A percentile compares a stretch with the other conserved stretches of the same genome.
Evolutionary conservation across 768 basidiomycete species (phyloP).

Genomic region (Leucosporidium scottii): DNA sequence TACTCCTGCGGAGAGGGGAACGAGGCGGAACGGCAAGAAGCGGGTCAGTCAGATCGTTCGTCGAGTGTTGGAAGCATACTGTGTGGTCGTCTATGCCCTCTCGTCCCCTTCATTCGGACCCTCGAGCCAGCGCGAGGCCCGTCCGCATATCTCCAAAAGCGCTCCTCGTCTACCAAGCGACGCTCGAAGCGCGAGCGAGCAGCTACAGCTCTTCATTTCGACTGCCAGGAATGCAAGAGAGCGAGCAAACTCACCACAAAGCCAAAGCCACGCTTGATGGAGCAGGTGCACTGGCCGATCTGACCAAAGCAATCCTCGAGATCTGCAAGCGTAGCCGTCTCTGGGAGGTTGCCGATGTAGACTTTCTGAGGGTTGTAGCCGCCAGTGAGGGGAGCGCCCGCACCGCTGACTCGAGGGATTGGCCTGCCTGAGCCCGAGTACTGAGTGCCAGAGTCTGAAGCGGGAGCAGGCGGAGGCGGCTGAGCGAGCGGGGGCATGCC

Average conservation of each 20-base stretch:
- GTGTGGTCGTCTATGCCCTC: too few relatives aligned
- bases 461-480: neutral
- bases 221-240: too few relatives aligned
- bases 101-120: too few relatives aligned
- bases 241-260: slow-evolving; percentile 34
- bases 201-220: too few relatives aligned
- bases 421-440: neutral
- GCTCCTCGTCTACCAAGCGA: too few relatives aligned
- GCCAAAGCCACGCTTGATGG: slow-evolving; percentile 35
- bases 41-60: too few relatives aligned
- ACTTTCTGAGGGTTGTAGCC: slow-evolving; percentile 32
- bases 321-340: slow-evolving; percentile 33
- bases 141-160: too few relatives aligned
- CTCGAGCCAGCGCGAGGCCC: too few relatives aligned
- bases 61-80: too few relatives aligned
- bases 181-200: too few relatives aligned
- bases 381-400: slow-evolving; percentile 24
- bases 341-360: slow-evolving; percentile 37
- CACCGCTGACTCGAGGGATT: slow-evolving; percentile 8
- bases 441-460: neutral
- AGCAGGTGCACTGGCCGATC: slow-evolving; percentile 31
- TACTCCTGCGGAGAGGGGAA: slow-evolving; percentile 25
- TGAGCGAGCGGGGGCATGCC: neutral
- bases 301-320: slow-evolving; percentile 38
- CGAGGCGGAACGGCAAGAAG: neutral